Percentiles rank a stretch among this genome's conserved stretches.
Evolutionary conservation across 805 yeast species (phyloP).

Genomic region (Danielozyma ontarioensis): DNA sequence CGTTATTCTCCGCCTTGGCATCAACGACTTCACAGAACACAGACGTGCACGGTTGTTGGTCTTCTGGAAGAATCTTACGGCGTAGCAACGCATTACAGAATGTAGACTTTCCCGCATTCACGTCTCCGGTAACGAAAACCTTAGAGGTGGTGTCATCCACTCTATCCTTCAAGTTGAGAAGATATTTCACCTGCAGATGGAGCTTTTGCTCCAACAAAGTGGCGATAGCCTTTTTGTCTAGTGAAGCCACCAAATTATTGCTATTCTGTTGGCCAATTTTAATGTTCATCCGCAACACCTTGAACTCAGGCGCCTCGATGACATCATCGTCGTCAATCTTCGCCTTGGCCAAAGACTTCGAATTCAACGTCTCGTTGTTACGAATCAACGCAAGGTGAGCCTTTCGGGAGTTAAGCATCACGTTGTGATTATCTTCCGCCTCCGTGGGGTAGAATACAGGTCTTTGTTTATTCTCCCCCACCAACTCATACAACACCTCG

Average conservation of each 20-base stretch:
- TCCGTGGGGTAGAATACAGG: constrained; percentile 61
- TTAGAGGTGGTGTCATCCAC: constrained; percentile 89
- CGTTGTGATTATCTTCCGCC: constrained; percentile 23
- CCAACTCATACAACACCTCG: constrained; percentile 46
- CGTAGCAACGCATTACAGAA: constrained; percentile 87
- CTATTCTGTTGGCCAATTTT: constrained; percentile 44
- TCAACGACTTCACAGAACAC: constrained; percentile 94
- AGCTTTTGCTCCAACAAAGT: constrained; percentile 67
- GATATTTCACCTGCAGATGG: constrained; percentile 58
- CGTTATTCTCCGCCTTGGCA: constrained; percentile 61
- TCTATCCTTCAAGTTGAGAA: constrained; percentile 68
- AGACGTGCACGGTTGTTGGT: constrained; percentile 95
- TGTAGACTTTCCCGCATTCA: constrained; percentile 94
- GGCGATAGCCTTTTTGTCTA: constrained; percentile 68
- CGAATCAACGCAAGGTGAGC: constrained; percentile 52
- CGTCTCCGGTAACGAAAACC: constrained; percentile 93
- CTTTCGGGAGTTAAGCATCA: constrained; percentile 42
- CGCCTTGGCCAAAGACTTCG: constrained; percentile 13
- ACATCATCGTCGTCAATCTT: constrained; percentile 8
- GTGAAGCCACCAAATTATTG: constrained; percentile 42
- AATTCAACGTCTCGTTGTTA: constrained; percentile 23
- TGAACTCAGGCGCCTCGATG: constrained; percentile 38
- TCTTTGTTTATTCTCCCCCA: constrained; percentile 50
- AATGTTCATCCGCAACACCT: constrained; percentile 58
- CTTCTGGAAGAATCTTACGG: constrained; percentile 80